phyloP scores from a whole-genome alignment of 1,284 basidiomycete genomes.

The Tilletia indica region DNA sequence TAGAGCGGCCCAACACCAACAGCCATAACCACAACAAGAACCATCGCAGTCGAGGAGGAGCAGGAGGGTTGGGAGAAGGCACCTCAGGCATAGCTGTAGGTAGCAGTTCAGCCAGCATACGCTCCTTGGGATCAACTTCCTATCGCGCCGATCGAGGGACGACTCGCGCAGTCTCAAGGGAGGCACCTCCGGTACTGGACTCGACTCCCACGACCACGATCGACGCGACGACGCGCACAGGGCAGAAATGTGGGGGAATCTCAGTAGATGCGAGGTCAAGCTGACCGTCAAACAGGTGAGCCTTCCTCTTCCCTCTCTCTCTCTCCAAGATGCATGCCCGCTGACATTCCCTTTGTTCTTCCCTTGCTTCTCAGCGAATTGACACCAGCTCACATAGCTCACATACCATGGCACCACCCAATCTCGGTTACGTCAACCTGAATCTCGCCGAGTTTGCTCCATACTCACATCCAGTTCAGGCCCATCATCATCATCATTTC shows the following conservation, averaged over 20 bases:
- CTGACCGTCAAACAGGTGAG: slow-evolving; percentile 41
- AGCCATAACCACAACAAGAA: not conserved
- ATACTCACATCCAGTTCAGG: slow-evolving; percentile 57
- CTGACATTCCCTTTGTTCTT: not conserved
- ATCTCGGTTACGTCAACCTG: slow-evolving; percentile 67
- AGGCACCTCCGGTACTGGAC: not conserved
- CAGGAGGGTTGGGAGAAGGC: too few species aligned
- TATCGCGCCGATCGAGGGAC: slow-evolving; percentile 11
- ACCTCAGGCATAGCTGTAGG: not conserved
- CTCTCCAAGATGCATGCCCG: not conserved
- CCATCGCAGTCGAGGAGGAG: not conserved
- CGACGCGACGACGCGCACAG: not conserved
- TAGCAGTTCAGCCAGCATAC: slow-evolving; percentile 17
- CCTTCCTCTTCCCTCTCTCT: slow-evolving; percentile 13
- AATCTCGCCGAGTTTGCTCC: slow-evolving; percentile 75
- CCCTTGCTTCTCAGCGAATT: slow-evolving; percentile 21
- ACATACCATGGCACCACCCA: slow-evolving; percentile 27
- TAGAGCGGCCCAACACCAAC: slow-evolving; percentile 24
- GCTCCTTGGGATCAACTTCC: slow-evolving; percentile 2
- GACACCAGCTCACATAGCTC: slow-evolving; percentile 23
- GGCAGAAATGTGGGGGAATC: slow-evolving; percentile 34
- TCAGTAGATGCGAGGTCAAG: slow-evolving; percentile 39
- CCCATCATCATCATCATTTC: slow-evolving; percentile 28
- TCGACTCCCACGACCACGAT: slow-evolving; percentile 1
- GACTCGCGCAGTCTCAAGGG: not conserved